Conservation (phyloP, 768 basidiomycete species). For the Hortiboletus flavorubellus region DNA sequence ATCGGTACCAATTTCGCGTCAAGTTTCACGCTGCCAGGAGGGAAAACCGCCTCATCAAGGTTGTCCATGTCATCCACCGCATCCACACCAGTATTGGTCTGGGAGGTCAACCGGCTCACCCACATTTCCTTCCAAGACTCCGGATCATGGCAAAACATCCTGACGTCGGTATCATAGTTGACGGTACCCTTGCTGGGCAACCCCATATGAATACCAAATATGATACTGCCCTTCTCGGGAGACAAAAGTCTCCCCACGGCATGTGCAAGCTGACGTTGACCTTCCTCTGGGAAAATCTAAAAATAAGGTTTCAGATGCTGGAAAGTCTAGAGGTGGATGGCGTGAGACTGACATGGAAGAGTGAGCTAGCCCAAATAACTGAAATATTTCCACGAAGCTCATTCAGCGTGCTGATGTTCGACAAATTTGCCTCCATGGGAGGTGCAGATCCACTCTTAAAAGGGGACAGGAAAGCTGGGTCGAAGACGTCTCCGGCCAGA, state of each 20-base stretch:
- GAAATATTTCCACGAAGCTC: slow-evolving; percentile 45
- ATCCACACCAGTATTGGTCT: not conserved
- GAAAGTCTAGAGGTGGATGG: slow-evolving; percentile 19
- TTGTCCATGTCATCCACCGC: not conserved
- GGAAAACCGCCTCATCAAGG: slow-evolving; percentile 21
- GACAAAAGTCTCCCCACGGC: slow-evolving; percentile 29
- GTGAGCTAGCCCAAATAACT: slow-evolving; percentile 45
- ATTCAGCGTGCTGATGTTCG: slow-evolving; percentile 39
- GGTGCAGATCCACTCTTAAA: slow-evolving; percentile 19
- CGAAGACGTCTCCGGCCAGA: slow-evolving; percentile 52
- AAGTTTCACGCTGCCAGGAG: slow-evolving; percentile 31
- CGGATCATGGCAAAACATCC: slow-evolving; percentile 25
- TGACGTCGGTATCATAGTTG: slow-evolving; percentile 1
- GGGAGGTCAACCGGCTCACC: slow-evolving; percentile 7
- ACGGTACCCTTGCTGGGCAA: slow-evolving; percentile 8
- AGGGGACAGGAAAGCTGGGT: slow-evolving; percentile 40
- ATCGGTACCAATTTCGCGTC: slow-evolving; percentile 19
- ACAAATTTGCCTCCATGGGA: slow-evolving; percentile 22
- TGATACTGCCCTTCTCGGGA: slow-evolving; percentile 25
- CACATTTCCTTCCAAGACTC: slow-evolving; percentile 29
- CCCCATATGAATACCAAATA: slow-evolving; percentile 30
- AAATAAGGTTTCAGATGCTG: slow-evolving; percentile 17
- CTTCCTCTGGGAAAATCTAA: slow-evolving; percentile 26
- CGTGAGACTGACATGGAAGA: slow-evolving; percentile 38
- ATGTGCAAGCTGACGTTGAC: slow-evolving; percentile 25